Conservation (phyloP, 768 basidiomycete species). For the Solioccasus polychromus region DNA sequence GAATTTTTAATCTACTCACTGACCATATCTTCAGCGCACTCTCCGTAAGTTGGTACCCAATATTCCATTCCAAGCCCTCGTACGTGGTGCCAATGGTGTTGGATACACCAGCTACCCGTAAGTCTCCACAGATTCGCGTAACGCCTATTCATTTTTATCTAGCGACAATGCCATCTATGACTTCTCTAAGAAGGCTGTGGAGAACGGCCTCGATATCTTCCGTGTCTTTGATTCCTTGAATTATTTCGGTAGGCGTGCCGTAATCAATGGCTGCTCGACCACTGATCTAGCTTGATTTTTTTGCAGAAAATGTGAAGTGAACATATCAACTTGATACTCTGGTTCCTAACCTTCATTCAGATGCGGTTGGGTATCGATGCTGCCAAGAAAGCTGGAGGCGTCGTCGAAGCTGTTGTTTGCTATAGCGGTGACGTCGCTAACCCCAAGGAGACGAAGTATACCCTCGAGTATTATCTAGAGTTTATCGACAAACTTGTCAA, state of each 20-base stretch:
- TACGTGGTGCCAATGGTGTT: conserved; percentile 98
- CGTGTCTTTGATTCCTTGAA: conserved; percentile 98
- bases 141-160: conserved; percentile 8
- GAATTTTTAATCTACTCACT: conserved; percentile 4
- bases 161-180: conserved; percentile 99
- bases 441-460: conserved; percentile 96
- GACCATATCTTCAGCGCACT: conserved; percentile 54
- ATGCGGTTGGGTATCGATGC: conserved; percentile 99
- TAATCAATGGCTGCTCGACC: background rate
- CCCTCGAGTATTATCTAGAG: conserved; percentile 94
- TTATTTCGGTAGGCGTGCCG: conserved; percentile 75
- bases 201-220: conserved; percentile 99
- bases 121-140: conserved; percentile 27
- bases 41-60: conserved; percentile 96
- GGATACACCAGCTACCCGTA: conserved; percentile 98
- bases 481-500: conserved; percentile 90
- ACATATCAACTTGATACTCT: background rate
- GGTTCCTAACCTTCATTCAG: conserved; percentile 39
- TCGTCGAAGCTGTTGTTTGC: conserved; percentile 95
- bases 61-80: conserved; percentile 96
- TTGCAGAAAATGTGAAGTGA: conserved; percentile 63
- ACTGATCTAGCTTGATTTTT: conserved; percentile 6
- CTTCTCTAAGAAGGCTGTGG: conserved; percentile 99
- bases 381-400: conserved; percentile 99
- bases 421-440: conserved; percentile 97